phyloP scores from a whole-genome alignment of 345 rosid genomes.

The Carallia brachiata region DNA sequence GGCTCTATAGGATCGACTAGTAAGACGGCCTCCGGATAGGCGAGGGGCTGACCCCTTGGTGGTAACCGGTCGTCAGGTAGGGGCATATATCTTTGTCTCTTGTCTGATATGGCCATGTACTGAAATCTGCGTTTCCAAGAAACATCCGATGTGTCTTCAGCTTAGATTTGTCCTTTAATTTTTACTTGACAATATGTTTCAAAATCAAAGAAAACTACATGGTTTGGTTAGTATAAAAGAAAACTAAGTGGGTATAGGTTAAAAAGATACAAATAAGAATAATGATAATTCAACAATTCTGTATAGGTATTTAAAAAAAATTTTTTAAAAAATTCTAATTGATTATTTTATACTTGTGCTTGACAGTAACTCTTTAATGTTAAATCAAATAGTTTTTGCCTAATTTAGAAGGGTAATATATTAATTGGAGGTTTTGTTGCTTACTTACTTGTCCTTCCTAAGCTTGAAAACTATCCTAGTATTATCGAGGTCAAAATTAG shows the following conservation, averaged over 20 bases:
- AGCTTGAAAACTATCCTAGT: conserved; percentile 23
- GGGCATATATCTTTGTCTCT: conserved; percentile 26
- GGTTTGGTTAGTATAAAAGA: neutral
- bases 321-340: too few relatives aligned
- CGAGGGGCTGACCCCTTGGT: conserved; percentile 21
- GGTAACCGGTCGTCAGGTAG: conserved; percentile 20
- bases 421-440: neutral
- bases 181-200: too few relatives aligned
- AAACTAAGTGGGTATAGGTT: neutral
- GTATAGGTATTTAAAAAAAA: too few relatives aligned
- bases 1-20: conserved; percentile 27
- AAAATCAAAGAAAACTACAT: too few relatives aligned
- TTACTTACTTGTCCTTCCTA: conserved; percentile 11
- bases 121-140: conserved; percentile 15
- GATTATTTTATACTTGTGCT: too few relatives aligned
- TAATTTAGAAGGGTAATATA: too few relatives aligned
- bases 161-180: too few relatives aligned
- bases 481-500: conserved; percentile 16
- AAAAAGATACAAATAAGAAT: too few relatives aligned
- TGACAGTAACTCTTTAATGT: too few relatives aligned
- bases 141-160: neutral
- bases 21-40: conserved; percentile 29
- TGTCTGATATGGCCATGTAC: conserved; percentile 27
- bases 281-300: too few relatives aligned
- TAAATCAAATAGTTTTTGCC: too few relatives aligned